These are phyloP conservation scores for Rhodotorula diobovata DNA, from an alignment of 768 basidiomycete species.

Conservation along the genomic window DNA sequence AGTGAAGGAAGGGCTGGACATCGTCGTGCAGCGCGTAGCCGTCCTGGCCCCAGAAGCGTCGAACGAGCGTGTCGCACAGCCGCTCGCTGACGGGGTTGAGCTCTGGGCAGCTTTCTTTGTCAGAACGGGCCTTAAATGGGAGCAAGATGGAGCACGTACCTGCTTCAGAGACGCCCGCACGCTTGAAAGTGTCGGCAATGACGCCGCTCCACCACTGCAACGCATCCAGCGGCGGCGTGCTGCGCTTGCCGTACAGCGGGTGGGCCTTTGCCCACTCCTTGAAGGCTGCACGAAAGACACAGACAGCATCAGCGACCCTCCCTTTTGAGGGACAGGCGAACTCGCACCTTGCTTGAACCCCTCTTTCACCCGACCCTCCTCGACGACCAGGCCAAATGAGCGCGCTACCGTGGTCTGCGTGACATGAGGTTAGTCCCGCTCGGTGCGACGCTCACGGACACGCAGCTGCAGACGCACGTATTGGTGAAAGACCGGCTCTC, in stretches of 20 bases:
- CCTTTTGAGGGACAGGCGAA: neutral
- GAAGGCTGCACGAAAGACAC: neutral
- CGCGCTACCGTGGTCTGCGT: constrained; percentile 11
- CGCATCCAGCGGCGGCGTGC: constrained; percentile 14
- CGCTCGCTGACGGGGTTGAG: neutral
- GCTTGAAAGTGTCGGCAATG: constrained; percentile 24
- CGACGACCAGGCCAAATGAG: constrained; percentile 6
- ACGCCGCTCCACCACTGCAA: constrained; percentile 22
- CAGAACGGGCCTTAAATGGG: neutral
- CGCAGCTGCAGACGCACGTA: constrained; percentile 16
- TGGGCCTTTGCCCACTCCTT: constrained; percentile 2
- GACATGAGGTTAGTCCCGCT: neutral
- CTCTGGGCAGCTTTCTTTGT: constrained; percentile 1
- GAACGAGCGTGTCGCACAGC: constrained; percentile 9
- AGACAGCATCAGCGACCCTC: neutral
- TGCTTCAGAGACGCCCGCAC: constrained; percentile 1
- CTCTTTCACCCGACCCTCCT: neutral
- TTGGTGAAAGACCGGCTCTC: constrained; percentile 15
- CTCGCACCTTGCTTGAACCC: constrained; percentile 19
- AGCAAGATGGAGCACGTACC: neutral
- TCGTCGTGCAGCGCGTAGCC: constrained; percentile 33
- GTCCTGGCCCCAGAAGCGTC: constrained; percentile 21
- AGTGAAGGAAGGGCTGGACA: constrained; percentile 6
- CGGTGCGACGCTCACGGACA: neutral
- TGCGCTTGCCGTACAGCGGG: constrained; percentile 35